These are phyloP conservation scores for Fusarium sp. DNA, from an alignment of 2,329 filamentous ascomycete genomes.

Conservation along the genomic window DNA sequence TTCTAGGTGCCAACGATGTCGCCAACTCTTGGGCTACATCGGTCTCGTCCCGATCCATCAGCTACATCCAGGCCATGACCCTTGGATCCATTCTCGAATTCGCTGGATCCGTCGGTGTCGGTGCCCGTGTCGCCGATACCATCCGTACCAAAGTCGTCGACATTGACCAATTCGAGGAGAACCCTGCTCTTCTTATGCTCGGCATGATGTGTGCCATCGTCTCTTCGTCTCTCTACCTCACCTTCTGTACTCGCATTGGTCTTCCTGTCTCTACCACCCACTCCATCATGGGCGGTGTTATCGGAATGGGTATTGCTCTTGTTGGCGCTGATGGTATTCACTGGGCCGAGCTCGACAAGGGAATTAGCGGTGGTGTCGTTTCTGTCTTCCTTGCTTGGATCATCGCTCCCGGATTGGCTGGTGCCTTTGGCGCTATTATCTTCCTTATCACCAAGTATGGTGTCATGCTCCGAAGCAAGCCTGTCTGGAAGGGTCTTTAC, in stretches of 20 bases:
- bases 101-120: slow-evolving; percentile 71
- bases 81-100: slow-evolving; percentile 74
- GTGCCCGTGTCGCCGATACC: slow-evolving; percentile 72
- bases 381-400: slow-evolving; percentile 75
- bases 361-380: slow-evolving; percentile 59
- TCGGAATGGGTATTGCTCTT: slow-evolving; percentile 72
- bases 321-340: slow-evolving; percentile 67
- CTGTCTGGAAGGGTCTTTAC: slow-evolving; percentile 67
- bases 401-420: slow-evolving; percentile 71
- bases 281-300: slow-evolving; percentile 72
- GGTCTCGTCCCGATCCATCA: slow-evolving; percentile 78
- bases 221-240: slow-evolving; percentile 70
- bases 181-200: slow-evolving; percentile 71
- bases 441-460: slow-evolving; percentile 72
- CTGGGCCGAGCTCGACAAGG: slow-evolving; percentile 65
- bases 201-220: slow-evolving; percentile 71
- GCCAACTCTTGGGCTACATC: slow-evolving; percentile 84
- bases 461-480: slow-evolving; percentile 70
- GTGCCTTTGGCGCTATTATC: slow-evolving; percentile 68
- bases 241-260: slow-evolving; percentile 67
- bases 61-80: slow-evolving; percentile 72
- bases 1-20: slow-evolving; percentile 68
- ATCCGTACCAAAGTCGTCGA: slow-evolving; percentile 74
- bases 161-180: slow-evolving; percentile 61
- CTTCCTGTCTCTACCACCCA: slow-evolving; percentile 75